Evolutionary conservation across 2,329 filamentous ascomycete genomes (phyloP), one percentile per base, ranked within the genome.

Genomic region (Ceratocystis destructans): DNA sequence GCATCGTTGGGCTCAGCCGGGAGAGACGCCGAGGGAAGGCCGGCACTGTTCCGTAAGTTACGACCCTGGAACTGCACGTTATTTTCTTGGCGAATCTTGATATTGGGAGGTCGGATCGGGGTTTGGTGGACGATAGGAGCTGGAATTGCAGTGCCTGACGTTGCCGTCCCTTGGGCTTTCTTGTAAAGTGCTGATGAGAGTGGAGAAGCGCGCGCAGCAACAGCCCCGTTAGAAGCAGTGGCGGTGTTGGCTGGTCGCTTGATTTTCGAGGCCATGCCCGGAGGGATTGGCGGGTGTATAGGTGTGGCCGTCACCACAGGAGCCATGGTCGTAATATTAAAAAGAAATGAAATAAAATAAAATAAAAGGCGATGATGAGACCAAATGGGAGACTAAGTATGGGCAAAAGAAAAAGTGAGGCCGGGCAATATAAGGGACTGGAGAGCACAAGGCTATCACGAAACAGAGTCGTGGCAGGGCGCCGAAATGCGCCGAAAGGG

Each of bases 211-310:
- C 84, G 87, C 3, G 84, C 82, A 68, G 82, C 80, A 1, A 82
- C 80, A 28, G 83, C 76, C 69, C 78, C 77, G 68, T 78, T 76
- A 44, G 85, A 84, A 75, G 88, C 88, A 68, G 84, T 82, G 73
- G 87, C 86, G 86, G 80, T 46, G 85, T 84, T 64, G 82, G 78
- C 68, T 33, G 53, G 53, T 45, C 87, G 85, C 76, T 90, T 90
- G 70, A 83, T 81, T 76, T 90, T 90, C 70, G 61, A 25, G n/a
- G 20, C 64, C 48, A 22, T 73, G 72, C 66, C 65, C n/a, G 65
- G 62, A 28, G 64, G 69, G 33, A 68, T 68, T 8, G 69, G 68
- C 67, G 77, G 77, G 70, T 76, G 77, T 64, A 72, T 70, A 66
- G 78, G 76, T 68, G 80, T 78, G 66, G 78, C 76, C 68, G 80